These are phyloP conservation scores for Penicillium flavigenum DNA, from an alignment of 495 filamentous ascomycete genomes.

Conservation along the genomic window DNA sequence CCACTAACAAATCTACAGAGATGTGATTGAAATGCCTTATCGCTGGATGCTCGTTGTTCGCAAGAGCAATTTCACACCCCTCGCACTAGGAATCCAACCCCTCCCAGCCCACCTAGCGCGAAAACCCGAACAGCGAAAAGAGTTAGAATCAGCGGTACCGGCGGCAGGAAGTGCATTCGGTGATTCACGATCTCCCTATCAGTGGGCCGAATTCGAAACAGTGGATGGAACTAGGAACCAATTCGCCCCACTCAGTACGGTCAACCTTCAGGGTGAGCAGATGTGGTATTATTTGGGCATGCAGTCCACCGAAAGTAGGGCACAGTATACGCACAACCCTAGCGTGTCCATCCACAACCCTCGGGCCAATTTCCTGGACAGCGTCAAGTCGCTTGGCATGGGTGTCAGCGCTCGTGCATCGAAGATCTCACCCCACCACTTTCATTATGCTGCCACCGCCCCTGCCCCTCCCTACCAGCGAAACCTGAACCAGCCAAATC, in stretches of 20 bases:
- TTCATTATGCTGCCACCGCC: slow-evolving; percentile 35
- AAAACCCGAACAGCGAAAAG: slow-evolving; percentile 47
- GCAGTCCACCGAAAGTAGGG: slow-evolving; percentile 85
- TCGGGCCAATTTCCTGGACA: slow-evolving; percentile 59
- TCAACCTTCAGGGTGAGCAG: slow-evolving; percentile 67
- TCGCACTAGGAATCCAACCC: slow-evolving; percentile 56
- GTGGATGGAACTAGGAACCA: slow-evolving; percentile 43
- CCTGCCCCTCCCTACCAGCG: slow-evolving; percentile 34
- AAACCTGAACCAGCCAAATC: slow-evolving; percentile 27
- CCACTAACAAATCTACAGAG: slow-evolving; percentile 30
- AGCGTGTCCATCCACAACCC: slow-evolving; percentile 56
- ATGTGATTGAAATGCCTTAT: slow-evolving; percentile 55
- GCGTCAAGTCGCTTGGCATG: slow-evolving; percentile 48
- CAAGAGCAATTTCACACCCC: slow-evolving; percentile 50
- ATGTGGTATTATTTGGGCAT: slow-evolving; percentile 89
- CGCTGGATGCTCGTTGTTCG: slow-evolving; percentile 56
- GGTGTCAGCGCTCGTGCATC: slow-evolving; percentile 28
- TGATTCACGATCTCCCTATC: slow-evolving; percentile 55
- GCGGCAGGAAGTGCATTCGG: slow-evolving; percentile 58
- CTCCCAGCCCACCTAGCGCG: slow-evolving; percentile 57
- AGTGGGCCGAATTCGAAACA: slow-evolving; percentile 82
- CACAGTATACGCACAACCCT: slow-evolving; percentile 86
- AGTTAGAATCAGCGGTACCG: slow-evolving; percentile 51
- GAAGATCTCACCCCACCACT: slow-evolving; percentile 41
- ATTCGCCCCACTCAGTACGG: slow-evolving; percentile 54